These are phyloP conservation scores for Trichoderma polysporum DNA, from an alignment of 2,329 filamentous ascomycete genomes.

Conservation along the genomic window DNA sequence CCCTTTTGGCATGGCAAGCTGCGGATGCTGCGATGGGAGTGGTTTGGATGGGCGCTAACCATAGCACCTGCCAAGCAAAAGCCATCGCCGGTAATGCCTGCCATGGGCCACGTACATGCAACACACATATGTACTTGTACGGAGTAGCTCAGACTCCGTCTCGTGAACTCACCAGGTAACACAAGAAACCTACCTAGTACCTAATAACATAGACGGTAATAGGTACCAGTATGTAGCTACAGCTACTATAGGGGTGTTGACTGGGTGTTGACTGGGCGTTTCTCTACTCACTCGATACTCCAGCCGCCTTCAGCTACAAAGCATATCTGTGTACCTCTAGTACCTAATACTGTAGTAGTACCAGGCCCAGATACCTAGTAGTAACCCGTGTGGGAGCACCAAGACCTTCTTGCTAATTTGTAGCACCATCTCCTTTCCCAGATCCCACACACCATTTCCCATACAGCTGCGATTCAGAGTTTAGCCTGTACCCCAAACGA, in stretches of 20 bases:
- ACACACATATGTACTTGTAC: background rate
- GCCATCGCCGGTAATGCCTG: background rate
- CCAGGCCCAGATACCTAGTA: too few relatives aligned
- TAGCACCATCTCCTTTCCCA: background rate
- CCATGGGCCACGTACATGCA: background rate
- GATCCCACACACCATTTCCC: background rate
- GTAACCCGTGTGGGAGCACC: too few relatives aligned
- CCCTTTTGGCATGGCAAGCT: too few relatives aligned
- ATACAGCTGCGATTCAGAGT: background rate
- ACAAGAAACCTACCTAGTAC: background rate
- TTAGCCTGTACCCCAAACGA: background rate
- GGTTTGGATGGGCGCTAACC: too few relatives aligned
- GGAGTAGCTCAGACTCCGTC: background rate
- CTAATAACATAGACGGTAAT: too few relatives aligned
- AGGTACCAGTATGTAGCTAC: too few relatives aligned
- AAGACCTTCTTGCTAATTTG: too few relatives aligned
- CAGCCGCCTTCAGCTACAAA: too few relatives aligned
- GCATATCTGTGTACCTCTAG: too few relatives aligned
- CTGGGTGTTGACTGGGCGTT: background rate
- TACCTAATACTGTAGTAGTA: too few relatives aligned
- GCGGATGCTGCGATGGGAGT: too few relatives aligned
- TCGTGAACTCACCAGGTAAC: background rate
- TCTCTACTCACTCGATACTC: background rate
- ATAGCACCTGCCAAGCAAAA: background rate
- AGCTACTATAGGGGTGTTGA: too few relatives aligned